Evolutionary conservation across 1,284 basidiomycete genomes (phyloP).

Genomic region (Sparassis latifolia): DNA sequence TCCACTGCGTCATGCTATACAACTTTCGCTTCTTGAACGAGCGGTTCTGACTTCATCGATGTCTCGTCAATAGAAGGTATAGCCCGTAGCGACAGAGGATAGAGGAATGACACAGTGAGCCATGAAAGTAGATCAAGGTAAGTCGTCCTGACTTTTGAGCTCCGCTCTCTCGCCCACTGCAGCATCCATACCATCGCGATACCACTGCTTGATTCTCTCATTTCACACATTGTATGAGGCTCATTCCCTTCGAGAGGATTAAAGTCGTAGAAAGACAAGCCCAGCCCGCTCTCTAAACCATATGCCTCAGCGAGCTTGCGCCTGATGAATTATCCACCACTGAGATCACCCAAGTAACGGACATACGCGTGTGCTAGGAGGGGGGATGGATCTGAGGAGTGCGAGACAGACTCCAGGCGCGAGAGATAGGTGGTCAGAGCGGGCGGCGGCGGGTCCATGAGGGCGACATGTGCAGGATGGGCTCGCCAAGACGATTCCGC

Average conservation of each 20-base stretch:
- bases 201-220: constrained; percentile 78
- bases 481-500: constrained; percentile 47
- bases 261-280: constrained; percentile 72
- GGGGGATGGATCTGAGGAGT: constrained; percentile 40
- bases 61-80: constrained; percentile 12
- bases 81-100: neutral
- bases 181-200: constrained; percentile 66
- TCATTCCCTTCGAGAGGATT: constrained; percentile 42
- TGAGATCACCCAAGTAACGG: constrained; percentile 82
- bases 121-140: neutral
- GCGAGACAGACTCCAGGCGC: constrained; percentile 40
- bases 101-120: constrained; percentile 26
- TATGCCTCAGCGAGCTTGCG: constrained; percentile 63
- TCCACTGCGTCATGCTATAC: constrained; percentile 16
- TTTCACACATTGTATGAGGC: constrained; percentile 45
- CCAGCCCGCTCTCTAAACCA: constrained; percentile 46
- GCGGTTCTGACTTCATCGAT: constrained; percentile 9
- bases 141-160: constrained; percentile 43
- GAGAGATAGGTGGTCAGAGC: constrained; percentile 48
- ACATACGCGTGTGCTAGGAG: constrained; percentile 80
- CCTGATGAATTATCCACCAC: constrained; percentile 74
- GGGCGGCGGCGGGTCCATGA: constrained; percentile 40
- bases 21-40: constrained; percentile 4
- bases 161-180: constrained; percentile 48
- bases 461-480: constrained; percentile 44